A percentile compares a stretch with the other conserved stretches of the same genome.
phyloP scores from a whole-genome alignment of 2,329 filamentous ascomycete genomes.

The Thermomyces lanuginosus region DNA sequence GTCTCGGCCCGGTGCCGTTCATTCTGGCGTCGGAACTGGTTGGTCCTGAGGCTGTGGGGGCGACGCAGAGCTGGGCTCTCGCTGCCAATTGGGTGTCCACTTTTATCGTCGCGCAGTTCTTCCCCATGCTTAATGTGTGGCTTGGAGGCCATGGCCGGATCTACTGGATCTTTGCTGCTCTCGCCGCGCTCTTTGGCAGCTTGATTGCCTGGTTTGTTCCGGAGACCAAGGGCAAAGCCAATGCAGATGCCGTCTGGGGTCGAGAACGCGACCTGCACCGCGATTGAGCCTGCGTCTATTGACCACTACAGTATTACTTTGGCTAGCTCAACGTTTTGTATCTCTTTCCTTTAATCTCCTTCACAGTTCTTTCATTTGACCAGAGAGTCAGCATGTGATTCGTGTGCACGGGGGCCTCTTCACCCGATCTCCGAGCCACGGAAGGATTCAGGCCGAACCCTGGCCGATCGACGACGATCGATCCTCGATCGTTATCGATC shows the following conservation, averaged over 20 bases:
- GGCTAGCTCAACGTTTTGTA: too few relatives aligned
- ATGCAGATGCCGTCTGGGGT: constrained; percentile 83
- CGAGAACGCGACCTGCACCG: constrained; percentile 26
- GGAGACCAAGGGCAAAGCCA: constrained; percentile 73
- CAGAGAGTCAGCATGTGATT: too few relatives aligned
- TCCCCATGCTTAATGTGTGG: constrained; percentile 66
- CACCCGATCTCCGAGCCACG: too few relatives aligned
- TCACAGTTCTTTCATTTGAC: too few relatives aligned
- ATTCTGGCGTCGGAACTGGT: constrained; percentile 87
- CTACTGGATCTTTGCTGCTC: constrained; percentile 75
- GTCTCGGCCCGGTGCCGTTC: constrained; percentile 85
- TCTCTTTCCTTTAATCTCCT: too few relatives aligned
- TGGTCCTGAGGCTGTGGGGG: constrained; percentile 74
- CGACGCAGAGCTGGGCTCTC: constrained; percentile 75
- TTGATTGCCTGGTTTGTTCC: constrained; percentile 66
- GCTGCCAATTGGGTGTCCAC: constrained; percentile 81
- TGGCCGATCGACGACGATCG: too few relatives aligned
- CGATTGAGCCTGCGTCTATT: constrained; percentile 4
- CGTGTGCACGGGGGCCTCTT: too few relatives aligned
- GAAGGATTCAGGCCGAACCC: too few relatives aligned
- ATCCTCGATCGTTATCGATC: too few relatives aligned
- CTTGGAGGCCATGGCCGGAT: constrained; percentile 67
- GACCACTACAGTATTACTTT: too few relatives aligned
- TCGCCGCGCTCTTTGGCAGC: constrained; percentile 50
- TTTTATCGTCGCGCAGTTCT: constrained; percentile 86